Evolutionary conservation across 2,329 filamentous ascomycete species (phyloP).

Genomic region (Exophiala dermatitidis): DNA sequence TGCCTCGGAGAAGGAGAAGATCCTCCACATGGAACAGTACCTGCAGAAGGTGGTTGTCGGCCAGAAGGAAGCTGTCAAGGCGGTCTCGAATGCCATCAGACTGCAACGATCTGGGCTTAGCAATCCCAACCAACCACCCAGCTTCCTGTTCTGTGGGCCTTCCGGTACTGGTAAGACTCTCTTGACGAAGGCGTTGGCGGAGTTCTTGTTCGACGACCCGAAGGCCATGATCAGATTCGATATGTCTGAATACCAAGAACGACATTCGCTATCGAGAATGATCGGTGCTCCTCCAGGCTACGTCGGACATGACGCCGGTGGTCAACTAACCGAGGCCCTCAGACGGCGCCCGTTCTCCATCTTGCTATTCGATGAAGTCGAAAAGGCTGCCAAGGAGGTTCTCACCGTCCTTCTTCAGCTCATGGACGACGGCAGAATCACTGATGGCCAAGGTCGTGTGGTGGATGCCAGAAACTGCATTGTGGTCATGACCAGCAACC

Average conservation of each 20-base stretch:
- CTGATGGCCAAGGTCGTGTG: slow-evolving; percentile 90
- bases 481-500: slow-evolving; percentile 97
- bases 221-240: slow-evolving; percentile 99
- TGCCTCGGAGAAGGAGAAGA: slow-evolving; percentile 95
- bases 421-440: slow-evolving; percentile 98
- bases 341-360: slow-evolving; percentile 96
- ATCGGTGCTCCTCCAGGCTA: slow-evolving; percentile 96
- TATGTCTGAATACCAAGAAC: slow-evolving; percentile 99
- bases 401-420: slow-evolving; percentile 96
- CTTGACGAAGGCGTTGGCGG: slow-evolving; percentile 90
- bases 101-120: slow-evolving; percentile 87
- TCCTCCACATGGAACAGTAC: slow-evolving; percentile 91
- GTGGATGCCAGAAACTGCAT: slow-evolving; percentile 97
- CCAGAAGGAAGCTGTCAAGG: slow-evolving; percentile 85
- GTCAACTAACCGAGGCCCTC: slow-evolving; percentile 89
- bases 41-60: slow-evolving; percentile 81
- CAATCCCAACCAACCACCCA: slow-evolving; percentile 95
- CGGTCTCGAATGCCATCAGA: slow-evolving; percentile 92
- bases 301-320: slow-evolving; percentile 90
- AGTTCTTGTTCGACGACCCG: slow-evolving; percentile 95
- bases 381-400: slow-evolving; percentile 97
- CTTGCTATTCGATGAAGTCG: slow-evolving; percentile 92
- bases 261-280: slow-evolving; percentile 91
- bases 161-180: slow-evolving; percentile 98
- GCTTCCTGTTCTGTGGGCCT: slow-evolving; percentile 97